Evolutionary conservation across 2,329 filamentous ascomycete genomes (phyloP).

Genomic region (Sporothrix euskadiensis): DNA sequence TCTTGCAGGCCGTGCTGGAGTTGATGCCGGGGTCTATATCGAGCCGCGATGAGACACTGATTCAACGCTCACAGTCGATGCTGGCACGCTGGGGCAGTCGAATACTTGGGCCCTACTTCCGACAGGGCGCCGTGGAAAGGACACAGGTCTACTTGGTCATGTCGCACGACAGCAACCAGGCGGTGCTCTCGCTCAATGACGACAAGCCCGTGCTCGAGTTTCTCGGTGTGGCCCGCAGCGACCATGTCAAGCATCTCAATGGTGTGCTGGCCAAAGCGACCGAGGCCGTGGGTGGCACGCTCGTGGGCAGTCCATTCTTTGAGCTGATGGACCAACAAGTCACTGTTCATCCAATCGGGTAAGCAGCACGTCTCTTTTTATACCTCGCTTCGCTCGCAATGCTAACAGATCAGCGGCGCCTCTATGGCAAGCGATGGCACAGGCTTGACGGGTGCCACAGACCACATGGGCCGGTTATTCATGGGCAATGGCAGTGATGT

Average conservation of each 20-base stretch:
- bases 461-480: conserved; percentile 63
- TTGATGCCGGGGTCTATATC: conserved; percentile 51
- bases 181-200: conserved; percentile 57
- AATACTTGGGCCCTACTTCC: conserved; percentile 60
- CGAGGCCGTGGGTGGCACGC: conserved; percentile 58
- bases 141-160: conserved; percentile 67
- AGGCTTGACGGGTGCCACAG: conserved; percentile 58
- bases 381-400: not conserved
- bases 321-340: conserved; percentile 58
- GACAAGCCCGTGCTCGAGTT: conserved; percentile 63
- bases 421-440: conserved; percentile 62
- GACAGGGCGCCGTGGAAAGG: conserved; percentile 56
- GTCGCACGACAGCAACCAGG: conserved; percentile 66
- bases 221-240: conserved; percentile 57
- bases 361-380: conserved; percentile 33
- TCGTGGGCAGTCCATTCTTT: conserved; percentile 60
- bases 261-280: conserved; percentile 56
- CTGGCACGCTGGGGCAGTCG: conserved; percentile 53
- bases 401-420: conserved; percentile 47
- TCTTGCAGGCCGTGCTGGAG: conserved; percentile 60
- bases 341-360: conserved; percentile 67
- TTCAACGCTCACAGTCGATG: conserved; percentile 48
- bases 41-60: conserved; percentile 43
- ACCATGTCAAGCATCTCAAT: conserved; percentile 56
- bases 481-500: conserved; percentile 52